Evolutionary conservation across 192 early-diverging fungal genomes (phyloP).

Genomic region (Phycomyces blakesleeanus): DNA sequence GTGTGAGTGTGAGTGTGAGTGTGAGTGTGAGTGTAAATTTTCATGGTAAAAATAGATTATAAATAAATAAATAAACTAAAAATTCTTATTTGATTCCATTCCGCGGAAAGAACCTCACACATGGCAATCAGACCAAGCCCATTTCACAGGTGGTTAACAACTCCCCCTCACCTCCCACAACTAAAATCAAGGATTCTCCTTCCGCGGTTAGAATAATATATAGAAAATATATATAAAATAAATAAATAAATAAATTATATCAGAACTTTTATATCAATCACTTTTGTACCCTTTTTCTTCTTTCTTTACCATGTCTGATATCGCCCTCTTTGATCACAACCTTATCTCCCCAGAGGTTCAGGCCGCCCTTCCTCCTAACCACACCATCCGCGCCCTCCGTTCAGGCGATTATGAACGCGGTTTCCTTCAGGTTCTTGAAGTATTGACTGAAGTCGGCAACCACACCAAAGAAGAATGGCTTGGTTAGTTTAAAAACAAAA

Average conservation of each 20-base stretch:
- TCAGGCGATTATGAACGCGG: conserved; percentile 74
- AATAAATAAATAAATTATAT: too few relatives aligned
- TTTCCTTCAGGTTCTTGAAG: conserved; percentile 55
- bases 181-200: too few relatives aligned
- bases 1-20: background rate
- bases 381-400: conserved; percentile 63
- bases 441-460: conserved; percentile 72
- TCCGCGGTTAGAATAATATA: too few relatives aligned
- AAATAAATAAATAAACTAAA: background rate
- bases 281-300: background rate
- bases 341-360: conserved; percentile 71
- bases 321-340: conserved; percentile 56
- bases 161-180: too few relatives aligned
- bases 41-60: background rate
- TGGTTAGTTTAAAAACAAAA: conserved; percentile 47
- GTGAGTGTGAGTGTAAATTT: background rate
- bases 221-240: too few relatives aligned
- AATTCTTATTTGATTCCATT: background rate
- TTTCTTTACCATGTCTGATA: conserved; percentile 15
- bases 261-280: background rate
- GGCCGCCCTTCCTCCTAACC: conserved; percentile 56
- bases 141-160: too few relatives aligned
- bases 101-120: background rate
- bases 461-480: conserved; percentile 65
- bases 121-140: too few relatives aligned